Percentiles rank a stretch among this genome's conserved stretches.
phyloP scores from a whole-genome alignment of 2,329 filamentous ascomycete species.

The Neonectria punicea region DNA sequence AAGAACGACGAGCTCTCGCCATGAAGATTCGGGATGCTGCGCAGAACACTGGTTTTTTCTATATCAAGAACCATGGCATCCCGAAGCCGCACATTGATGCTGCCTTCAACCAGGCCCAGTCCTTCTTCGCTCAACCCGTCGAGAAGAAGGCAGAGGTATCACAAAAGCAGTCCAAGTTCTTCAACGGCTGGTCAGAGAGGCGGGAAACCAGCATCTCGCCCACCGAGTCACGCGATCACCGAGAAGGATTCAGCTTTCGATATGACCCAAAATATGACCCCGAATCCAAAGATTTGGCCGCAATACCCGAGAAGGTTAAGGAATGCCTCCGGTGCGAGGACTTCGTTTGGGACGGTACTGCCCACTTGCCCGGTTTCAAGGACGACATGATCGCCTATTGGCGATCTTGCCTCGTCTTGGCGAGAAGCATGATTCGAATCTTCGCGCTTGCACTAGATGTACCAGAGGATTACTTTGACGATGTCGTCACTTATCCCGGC shows the following conservation, averaged over 20 bases:
- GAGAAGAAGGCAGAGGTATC: constrained; percentile 54
- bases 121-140: constrained; percentile 60
- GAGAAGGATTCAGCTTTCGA: constrained; percentile 62
- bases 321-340: constrained; percentile 58
- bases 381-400: constrained; percentile 59
- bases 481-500: constrained; percentile 20
- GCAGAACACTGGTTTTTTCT: constrained; percentile 65
- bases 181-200: constrained; percentile 9
- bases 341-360: constrained; percentile 58
- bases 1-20: constrained; percentile 53
- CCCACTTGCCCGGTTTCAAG: constrained; percentile 60
- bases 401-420: constrained; percentile 58
- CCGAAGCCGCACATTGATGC: constrained; percentile 42
- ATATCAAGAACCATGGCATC: constrained; percentile 63
- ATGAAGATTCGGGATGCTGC: constrained; percentile 56
- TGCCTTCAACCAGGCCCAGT: constrained; percentile 48
- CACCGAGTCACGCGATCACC: constrained; percentile 58
- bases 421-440: constrained; percentile 60
- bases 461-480: constrained; percentile 65
- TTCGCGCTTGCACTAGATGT: constrained; percentile 67
- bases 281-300: constrained; percentile 50
- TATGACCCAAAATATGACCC: constrained; percentile 66
- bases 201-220: constrained; percentile 3
- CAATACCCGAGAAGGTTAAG: constrained; percentile 56
- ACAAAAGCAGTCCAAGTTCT: constrained; percentile 45